A percentile compares a stretch with the other conserved stretches of the same genome.
Evolutionary conservation across 148 eudicot species (phyloP).

Genomic region (Oxyria digyna): DNA sequence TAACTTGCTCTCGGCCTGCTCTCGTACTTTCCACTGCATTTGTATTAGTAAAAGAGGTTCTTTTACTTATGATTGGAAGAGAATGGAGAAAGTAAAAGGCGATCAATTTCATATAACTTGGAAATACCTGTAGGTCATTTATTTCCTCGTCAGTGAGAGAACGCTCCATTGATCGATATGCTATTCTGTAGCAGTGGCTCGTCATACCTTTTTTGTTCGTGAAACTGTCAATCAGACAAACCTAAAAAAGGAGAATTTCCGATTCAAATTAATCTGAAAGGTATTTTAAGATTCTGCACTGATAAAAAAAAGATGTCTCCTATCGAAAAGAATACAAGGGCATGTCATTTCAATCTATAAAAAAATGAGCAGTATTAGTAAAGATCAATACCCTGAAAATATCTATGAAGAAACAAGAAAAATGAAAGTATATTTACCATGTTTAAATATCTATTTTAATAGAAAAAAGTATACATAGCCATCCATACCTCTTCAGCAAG

Average conservation of each 20-base stretch:
- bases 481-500: slow-evolving; percentile 79
- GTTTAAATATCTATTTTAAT: background rate
- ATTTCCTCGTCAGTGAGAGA: slow-evolving; percentile 92
- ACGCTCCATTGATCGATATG: slow-evolving; percentile 93
- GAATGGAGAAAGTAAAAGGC: background rate
- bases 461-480: background rate
- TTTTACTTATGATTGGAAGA: background rate
- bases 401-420: too few species aligned
- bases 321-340: background rate
- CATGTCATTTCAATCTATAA: background rate
- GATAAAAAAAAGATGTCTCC: too few species aligned
- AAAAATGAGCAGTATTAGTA: background rate
- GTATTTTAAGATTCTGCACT: too few species aligned
- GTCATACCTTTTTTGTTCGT: slow-evolving; percentile 94
- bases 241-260: slow-evolving; percentile 26
- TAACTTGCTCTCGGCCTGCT: slow-evolving; percentile 57
- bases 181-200: slow-evolving; percentile 87
- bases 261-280: background rate
- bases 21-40: slow-evolving; percentile 83
- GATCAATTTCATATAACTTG: background rate
- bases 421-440: too few species aligned
- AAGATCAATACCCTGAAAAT: too few species aligned
- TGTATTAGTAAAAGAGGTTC: background rate
- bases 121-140: slow-evolving; percentile 72
- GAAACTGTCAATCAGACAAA: slow-evolving; percentile 66